Conservation (phyloP, 2,329 filamentous ascomycete species). For the Sporothrix luriei region DNA sequence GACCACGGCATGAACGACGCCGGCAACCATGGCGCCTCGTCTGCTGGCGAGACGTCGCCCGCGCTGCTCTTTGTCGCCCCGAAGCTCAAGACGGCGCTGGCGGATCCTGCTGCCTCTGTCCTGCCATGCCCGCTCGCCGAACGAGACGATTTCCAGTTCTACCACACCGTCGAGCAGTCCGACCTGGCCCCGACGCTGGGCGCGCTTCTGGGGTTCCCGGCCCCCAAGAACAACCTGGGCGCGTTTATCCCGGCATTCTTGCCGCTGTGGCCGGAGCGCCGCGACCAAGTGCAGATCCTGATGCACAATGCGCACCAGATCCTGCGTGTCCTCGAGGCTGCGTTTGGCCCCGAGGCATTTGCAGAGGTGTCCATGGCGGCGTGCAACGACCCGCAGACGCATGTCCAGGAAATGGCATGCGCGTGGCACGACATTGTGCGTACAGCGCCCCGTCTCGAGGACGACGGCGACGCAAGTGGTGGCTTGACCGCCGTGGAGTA, state of each 20-base stretch:
- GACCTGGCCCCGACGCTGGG: conserved; percentile 90
- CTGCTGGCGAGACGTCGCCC: conserved; percentile 89
- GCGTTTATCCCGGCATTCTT: conserved; percentile 80
- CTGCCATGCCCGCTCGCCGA: conserved; percentile 47
- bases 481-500: conserved; percentile 26
- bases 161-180: conserved; percentile 84
- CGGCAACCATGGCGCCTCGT: conserved; percentile 93
- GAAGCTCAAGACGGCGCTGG: conserved; percentile 57
- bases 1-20: conserved; percentile 99
- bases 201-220: conserved; percentile 81
- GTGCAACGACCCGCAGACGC: conserved; percentile 45
- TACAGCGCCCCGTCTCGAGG: conserved; percentile 25
- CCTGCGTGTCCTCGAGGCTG: conserved; percentile 71
- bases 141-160: conserved; percentile 77
- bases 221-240: conserved; percentile 87
- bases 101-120: background rate
- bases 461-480: conserved; percentile 31
- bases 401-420: conserved; percentile 66
- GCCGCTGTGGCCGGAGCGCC: conserved; percentile 68
- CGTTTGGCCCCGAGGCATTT: conserved; percentile 60
- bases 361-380: conserved; percentile 35
- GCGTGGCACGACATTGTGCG: conserved; percentile 59
- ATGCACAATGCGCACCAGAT: conserved; percentile 81
- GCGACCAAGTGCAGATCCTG: conserved; percentile 68
- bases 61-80: conserved; percentile 90